Conservation (phyloP, 768 basidiomycete genomes). For the Tricholoma matsutake region DNA sequence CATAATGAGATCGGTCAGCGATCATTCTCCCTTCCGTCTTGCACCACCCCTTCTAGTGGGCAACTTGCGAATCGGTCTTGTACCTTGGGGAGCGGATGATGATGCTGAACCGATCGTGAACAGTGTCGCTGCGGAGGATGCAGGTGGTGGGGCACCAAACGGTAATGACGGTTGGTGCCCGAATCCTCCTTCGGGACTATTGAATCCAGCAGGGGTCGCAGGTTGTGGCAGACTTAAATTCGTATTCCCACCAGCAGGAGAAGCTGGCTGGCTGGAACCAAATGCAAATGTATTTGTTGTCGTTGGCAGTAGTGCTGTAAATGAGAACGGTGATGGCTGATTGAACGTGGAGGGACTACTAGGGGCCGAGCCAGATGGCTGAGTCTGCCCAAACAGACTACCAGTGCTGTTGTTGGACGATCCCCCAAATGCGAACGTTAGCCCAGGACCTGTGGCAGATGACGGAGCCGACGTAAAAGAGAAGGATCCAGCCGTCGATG, state of each 20-base stretch:
- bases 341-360: slow-evolving; percentile 58
- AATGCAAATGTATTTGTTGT: slow-evolving; percentile 43
- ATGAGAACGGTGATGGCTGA: slow-evolving; percentile 44
- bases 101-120: slow-evolving; percentile 65
- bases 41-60: slow-evolving; percentile 43
- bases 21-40: slow-evolving; percentile 21
- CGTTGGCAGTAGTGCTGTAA: slow-evolving; percentile 39
- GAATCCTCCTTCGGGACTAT: slow-evolving; percentile 34
- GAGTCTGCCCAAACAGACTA: slow-evolving; percentile 42
- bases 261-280: slow-evolving; percentile 56
- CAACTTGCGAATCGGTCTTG: slow-evolving; percentile 51
- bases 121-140: slow-evolving; percentile 38
- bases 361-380: slow-evolving; percentile 44
- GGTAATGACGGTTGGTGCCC: slow-evolving; percentile 40
- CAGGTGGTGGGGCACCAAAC: slow-evolving; percentile 40
- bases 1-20: no score
- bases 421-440: slow-evolving; percentile 46
- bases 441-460: slow-evolving; percentile 35
- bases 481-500: slow-evolving; percentile 43
- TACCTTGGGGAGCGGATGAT: slow-evolving; percentile 36
- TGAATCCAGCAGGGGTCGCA: slow-evolving; percentile 39
- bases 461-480: slow-evolving; percentile 41
- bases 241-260: slow-evolving; percentile 44
- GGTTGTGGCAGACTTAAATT: slow-evolving; percentile 37
- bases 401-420: slow-evolving; percentile 26